Conservation (phyloP, 768 basidiomycete genomes). For the Mycena haematopus region DNA sequence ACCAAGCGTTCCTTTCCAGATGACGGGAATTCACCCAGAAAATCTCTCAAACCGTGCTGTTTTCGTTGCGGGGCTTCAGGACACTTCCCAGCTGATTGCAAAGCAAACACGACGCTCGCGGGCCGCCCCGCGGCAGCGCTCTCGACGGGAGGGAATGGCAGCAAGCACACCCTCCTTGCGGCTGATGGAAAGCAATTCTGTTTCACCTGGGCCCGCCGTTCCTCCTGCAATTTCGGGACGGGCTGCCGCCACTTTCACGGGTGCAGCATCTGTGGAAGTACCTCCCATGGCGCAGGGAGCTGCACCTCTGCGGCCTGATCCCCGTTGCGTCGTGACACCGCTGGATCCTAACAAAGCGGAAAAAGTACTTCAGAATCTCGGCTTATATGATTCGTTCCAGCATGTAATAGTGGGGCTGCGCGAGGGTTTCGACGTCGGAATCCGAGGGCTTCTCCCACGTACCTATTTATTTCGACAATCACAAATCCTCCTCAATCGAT, state of each 20-base stretch:
- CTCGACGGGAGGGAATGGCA: not conserved
- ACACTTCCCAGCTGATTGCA: no score
- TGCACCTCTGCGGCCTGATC: constrained; percentile 37
- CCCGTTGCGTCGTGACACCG: constrained; percentile 32
- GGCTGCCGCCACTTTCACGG: constrained; percentile 35
- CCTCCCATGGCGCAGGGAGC: constrained; percentile 36
- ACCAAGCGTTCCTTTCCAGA: no score
- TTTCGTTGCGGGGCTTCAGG: no score
- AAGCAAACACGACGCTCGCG: not conserved
- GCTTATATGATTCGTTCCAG: constrained; percentile 31
- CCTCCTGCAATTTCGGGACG: constrained; percentile 25
- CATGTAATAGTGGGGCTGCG: constrained; percentile 41
- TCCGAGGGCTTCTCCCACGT: constrained; percentile 17
- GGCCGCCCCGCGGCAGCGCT: not conserved
- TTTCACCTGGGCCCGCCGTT: constrained; percentile 34
- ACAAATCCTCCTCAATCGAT: constrained; percentile 38
- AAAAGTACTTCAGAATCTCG: constrained; percentile 1
- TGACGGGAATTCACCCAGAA: no score
- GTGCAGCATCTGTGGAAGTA: constrained; percentile 39
- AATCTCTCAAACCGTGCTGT: no score
- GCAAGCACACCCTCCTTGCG: constrained; percentile 31
- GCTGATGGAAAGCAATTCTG: constrained; percentile 35
- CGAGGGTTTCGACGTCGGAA: constrained; percentile 45
- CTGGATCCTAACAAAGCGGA: not conserved
- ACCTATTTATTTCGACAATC: constrained; percentile 42